These are phyloP conservation scores for Macrocybe gigantea DNA, from an alignment of 768 basidiomycete genomes.

Conservation along the genomic window DNA sequence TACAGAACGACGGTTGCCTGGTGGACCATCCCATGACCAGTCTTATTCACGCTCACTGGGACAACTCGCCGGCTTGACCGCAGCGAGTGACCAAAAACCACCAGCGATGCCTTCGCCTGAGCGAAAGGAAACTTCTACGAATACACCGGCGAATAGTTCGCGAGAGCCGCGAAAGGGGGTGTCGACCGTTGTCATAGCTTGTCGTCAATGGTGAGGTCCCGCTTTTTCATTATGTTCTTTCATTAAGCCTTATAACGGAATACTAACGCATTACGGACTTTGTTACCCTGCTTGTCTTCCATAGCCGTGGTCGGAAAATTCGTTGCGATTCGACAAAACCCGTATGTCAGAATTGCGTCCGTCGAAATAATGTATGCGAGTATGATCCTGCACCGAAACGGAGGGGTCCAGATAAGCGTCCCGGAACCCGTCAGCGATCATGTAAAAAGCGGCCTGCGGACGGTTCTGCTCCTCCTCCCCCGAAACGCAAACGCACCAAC, in stretches of 20 bases:
- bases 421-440: constrained; percentile 76
- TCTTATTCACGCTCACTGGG: constrained; percentile 29
- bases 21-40: constrained; percentile 40
- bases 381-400: constrained; percentile 80
- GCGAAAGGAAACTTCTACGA: constrained; percentile 27
- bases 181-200: constrained; percentile 74
- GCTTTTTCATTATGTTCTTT: constrained; percentile 23
- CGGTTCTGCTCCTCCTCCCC: constrained; percentile 40
- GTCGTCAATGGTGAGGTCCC: constrained; percentile 69
- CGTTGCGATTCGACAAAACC: constrained; percentile 82
- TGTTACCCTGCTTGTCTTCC: constrained; percentile 24
- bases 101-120: constrained; percentile 27
- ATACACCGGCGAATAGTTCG: constrained; percentile 20
- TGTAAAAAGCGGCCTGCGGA: constrained; percentile 77
- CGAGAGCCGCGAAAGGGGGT: constrained; percentile 47
- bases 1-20: constrained; percentile 39
- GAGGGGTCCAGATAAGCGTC: constrained; percentile 81
- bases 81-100: constrained; percentile 23
- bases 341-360: constrained; percentile 75
- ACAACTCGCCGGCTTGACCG: constrained; percentile 20
- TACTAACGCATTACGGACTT: constrained; percentile 24
- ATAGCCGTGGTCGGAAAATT: constrained; percentile 79
- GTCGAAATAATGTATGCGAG: constrained; percentile 70
- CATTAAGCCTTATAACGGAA: constrained; percentile 35
- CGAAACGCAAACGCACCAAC: constrained; percentile 47